Base-by-base conservation (phyloP, 345 rosid species). In the Diplotaxis tenuifolia region DNA sequence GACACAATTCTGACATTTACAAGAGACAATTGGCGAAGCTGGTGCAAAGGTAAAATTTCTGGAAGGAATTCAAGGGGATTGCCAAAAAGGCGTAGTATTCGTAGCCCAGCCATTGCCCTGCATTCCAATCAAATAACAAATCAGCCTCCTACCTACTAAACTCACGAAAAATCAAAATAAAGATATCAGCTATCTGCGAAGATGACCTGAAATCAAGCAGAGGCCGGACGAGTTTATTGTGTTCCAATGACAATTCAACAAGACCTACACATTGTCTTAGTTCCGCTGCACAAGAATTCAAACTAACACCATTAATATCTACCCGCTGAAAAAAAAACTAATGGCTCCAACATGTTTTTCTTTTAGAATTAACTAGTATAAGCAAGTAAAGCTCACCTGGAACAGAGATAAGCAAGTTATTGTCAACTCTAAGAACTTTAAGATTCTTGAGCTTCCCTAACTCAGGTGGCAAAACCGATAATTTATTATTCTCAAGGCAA, bases 171-270 rank as follows among this genome's bases (percentile, higher is more conserved):
- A 62, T 15, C 15, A 61, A 36, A 81, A 55, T 20, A 76, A 42
- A 47, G 18, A 62, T 54, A 68, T 42, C 57, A 62, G 19, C 45
- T 69, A 22, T 50, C 65, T 71, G 52, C 72, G 23, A 70, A 68
- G 80, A 61, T 74, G 79, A 95, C 99, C 99, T 95, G 96, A 90
- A 95, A 86, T 95, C 99, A 73, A 95, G 99, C 82, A 95, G 96
- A 72, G 98, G 99, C 40, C 97, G 91, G 52, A 95, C 79, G 65
- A 95, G 96, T 81, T 85, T 92, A 83, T 95, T 95, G 89, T 92
- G 90, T 66, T 95, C 99, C 82, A 95, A 77, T 9, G 99, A 95
- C 75, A 95, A 75, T 67, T 95, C 99, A 76, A 88, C 86, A 56
- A 95, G 80, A 74, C 82, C 80, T 20, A 85, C 84, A n/a, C 98